Conservation (phyloP, 192 early-diverging fungal species). For the Borealophlyctis nickersoniae region DNA sequence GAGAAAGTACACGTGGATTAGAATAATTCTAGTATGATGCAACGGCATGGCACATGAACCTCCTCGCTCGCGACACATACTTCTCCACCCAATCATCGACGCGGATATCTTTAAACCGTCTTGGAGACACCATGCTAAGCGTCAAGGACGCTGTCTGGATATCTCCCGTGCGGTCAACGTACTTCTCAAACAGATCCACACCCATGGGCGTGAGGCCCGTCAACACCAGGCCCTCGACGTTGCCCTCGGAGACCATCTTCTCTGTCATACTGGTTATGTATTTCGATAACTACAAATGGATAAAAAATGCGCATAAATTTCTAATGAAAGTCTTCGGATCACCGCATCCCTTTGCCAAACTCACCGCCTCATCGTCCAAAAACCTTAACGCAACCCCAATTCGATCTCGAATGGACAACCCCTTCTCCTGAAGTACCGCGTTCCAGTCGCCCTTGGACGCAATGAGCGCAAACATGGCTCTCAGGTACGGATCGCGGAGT, state of each 20-base stretch:
- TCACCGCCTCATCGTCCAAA: conserved; percentile 75
- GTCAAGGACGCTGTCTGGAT: conserved; percentile 83
- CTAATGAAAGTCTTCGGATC: too few relatives aligned
- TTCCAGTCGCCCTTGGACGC: conserved; percentile 77
- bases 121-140: conserved; percentile 59
- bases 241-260: conserved; percentile 57
- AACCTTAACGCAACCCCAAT: conserved; percentile 83
- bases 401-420: conserved; percentile 72
- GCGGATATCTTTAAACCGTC: conserved; percentile 54
- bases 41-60: too few relatives aligned
- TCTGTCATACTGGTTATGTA: conserved; percentile 60
- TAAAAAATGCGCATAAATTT: too few relatives aligned
- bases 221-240: conserved; percentile 77
- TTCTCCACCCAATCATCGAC: conserved; percentile 71
- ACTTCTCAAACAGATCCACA: conserved; percentile 71
- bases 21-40: too few relatives aligned
- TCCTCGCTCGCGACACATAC: conserved; percentile 40
- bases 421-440: conserved; percentile 66
- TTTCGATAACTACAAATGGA: conserved; percentile 52
- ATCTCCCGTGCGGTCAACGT: conserved; percentile 83
- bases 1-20: not conserved
- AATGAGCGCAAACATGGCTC: conserved; percentile 86
- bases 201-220: conserved; percentile 72
- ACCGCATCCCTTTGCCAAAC: too few relatives aligned
- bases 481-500: conserved; percentile 71